Percentiles rank a stretch among this genome's conserved stretches.
These are phyloP conservation scores for Phialemonium atrogriseum DNA, from an alignment of 2,329 filamentous ascomycete species.

Conservation along the genomic window DNA sequence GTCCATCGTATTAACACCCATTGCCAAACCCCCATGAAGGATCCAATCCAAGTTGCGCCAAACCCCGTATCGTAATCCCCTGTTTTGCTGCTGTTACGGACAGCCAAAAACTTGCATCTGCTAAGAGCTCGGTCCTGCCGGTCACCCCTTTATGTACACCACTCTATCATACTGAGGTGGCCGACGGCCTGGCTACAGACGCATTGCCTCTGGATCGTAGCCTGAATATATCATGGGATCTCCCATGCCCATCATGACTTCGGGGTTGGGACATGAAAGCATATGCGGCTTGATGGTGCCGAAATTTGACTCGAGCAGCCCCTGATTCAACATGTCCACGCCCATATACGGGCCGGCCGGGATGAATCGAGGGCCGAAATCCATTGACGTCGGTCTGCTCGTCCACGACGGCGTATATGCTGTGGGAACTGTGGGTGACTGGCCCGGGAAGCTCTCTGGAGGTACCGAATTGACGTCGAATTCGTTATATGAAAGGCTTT, in stretches of 20 bases:
- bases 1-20: too few relatives aligned
- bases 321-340: slow-evolving; percentile 39
- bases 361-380: slow-evolving; percentile 31
- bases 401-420: slow-evolving; percentile 27
- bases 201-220: slow-evolving; percentile 37
- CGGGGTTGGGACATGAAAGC: slow-evolving; percentile 41
- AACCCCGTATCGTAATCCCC: too few relatives aligned
- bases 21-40: too few relatives aligned
- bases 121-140: too few relatives aligned
- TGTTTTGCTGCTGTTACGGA: too few relatives aligned
- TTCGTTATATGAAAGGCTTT: slow-evolving; percentile 40
- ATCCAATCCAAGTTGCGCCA: too few relatives aligned
- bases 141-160: too few relatives aligned
- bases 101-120: too few relatives aligned
- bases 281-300: slow-evolving; percentile 48
- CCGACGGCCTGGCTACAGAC: too few relatives aligned
- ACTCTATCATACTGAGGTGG: too few relatives aligned
- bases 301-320: slow-evolving; percentile 42
- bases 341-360: slow-evolving; percentile 31
- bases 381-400: slow-evolving; percentile 23
- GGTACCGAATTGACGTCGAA: slow-evolving; percentile 25
- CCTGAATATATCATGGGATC: slow-evolving; percentile 52
- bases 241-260: slow-evolving; percentile 48
- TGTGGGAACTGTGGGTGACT: slow-evolving; percentile 21
- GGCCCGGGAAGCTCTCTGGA: slow-evolving; percentile 19